Evolutionary conservation across 1,284 basidiomycete genomes (phyloP), one percentile per base, ranked within the genome.

Genomic region (Grifola frondosa): DNA sequence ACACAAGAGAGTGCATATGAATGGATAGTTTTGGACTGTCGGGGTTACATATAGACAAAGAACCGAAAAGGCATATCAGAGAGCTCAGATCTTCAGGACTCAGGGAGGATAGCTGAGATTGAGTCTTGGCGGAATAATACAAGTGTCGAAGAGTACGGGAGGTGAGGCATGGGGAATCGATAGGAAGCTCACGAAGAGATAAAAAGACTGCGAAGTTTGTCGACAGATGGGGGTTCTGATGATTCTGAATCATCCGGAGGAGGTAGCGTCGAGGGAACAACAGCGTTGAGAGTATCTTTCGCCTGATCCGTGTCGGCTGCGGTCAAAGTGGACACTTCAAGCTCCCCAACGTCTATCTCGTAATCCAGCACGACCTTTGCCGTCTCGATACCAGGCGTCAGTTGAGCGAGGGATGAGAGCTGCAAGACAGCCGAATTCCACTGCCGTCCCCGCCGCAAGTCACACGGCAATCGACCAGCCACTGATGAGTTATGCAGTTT

Each of bases 1-100:
- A 34, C 4, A 61, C 48, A 15, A 63, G 42, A 7, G 64, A 53
- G 34, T 64, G 56, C 8, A 50, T 38, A 46, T 65, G 56, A 20
- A 57, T 37, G 34, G 43, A 31, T 28, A 36, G 29, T 23, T 39
- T 45, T n/a, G 38, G 40, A 8, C 44, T 29, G n/a, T 37, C 40
- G 20, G 56, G 49, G 1, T 39, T 37, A 13, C 61, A 53, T 2
- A 66, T 34, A 20, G 71, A 75, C 21, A 77, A 54, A 3, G 73
- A 66, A 7, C 73, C 74, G 50, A 76, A 68, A 20, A 77, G 50
- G 32, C 58, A 42, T n/a, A 76, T 69, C 8, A 76, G 56, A 21
- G 56, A 48, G 37, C 61, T 65, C 40, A 71, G 56, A 28, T 65
- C 64, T 21, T 39, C 42, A 2, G 60, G 44, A 37, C 56, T 55